Conservation (phyloP, 768 basidiomycete species). For the Amanita inopinata region DNA sequence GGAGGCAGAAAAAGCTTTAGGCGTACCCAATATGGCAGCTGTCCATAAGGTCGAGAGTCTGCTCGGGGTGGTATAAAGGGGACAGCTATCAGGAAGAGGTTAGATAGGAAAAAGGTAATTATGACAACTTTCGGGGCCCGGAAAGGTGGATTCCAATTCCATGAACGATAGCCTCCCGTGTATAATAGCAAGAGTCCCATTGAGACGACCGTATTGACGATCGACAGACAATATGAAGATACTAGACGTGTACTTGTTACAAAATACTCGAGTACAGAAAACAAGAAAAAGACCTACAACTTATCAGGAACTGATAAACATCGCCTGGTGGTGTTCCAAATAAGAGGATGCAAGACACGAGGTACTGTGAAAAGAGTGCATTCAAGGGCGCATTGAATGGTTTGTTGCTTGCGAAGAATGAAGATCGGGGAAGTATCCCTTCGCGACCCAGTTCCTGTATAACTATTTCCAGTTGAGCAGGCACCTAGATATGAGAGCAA, state of each 20-base stretch:
- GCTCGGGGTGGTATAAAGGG: constrained; percentile 43
- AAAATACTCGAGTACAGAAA: too few species aligned
- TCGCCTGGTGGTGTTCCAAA: constrained; percentile 49
- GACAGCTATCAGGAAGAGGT: constrained; percentile 46
- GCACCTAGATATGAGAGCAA: constrained; percentile 5
- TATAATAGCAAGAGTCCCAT: constrained; percentile 20
- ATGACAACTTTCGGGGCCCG: constrained; percentile 9
- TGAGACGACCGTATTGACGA: constrained; percentile 13
- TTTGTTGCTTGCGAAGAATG: constrained; percentile 49
- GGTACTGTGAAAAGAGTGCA: constrained; percentile 43
- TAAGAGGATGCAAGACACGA: constrained; percentile 18
- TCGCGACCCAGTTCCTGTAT: constrained; percentile 57
- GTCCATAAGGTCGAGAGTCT: constrained; percentile 40
- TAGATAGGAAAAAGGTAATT: constrained; percentile 34
- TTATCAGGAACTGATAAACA: constrained; percentile 55
- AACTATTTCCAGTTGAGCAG: constrained; percentile 21
- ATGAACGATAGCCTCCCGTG: constrained; percentile 18
- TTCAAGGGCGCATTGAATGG: constrained; percentile 54
- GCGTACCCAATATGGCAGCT: constrained; percentile 65
- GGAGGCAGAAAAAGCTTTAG: constrained; percentile 4
- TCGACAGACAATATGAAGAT: constrained; percentile 7
- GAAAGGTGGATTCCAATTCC: constrained; percentile 27
- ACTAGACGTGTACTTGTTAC: constrained; percentile 18
- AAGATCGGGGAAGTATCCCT: constrained; percentile 50
- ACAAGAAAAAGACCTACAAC: constrained; percentile 37